Conservation (phyloP, 2,329 filamentous ascomycete genomes). For the Tolypocladium pustulatum region DNA sequence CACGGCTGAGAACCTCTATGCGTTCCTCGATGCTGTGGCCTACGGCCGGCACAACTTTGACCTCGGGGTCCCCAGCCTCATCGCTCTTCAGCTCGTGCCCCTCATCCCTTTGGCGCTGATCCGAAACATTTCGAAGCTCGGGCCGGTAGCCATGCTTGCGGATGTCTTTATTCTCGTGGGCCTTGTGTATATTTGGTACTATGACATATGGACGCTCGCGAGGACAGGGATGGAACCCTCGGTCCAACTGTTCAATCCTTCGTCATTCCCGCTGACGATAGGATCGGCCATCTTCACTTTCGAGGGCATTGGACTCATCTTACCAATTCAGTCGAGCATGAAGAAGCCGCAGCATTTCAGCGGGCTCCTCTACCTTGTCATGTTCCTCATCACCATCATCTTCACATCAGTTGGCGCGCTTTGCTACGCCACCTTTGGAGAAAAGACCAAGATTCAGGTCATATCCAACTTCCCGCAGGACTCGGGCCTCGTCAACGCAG, state of each 20-base stretch:
- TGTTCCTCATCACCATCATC: slow-evolving; percentile 62
- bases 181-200: slow-evolving; percentile 63
- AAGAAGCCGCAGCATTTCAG: slow-evolving; percentile 57
- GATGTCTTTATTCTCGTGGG: slow-evolving; percentile 64
- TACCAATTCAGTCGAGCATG: slow-evolving; percentile 71
- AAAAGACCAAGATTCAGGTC: slow-evolving; percentile 59
- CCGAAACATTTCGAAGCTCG: slow-evolving; percentile 65
- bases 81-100: slow-evolving; percentile 53
- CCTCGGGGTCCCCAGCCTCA: slow-evolving; percentile 42
- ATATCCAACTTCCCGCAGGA: slow-evolving; percentile 67
- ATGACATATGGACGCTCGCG: slow-evolving; percentile 49
- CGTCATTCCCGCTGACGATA: slow-evolving; percentile 58
- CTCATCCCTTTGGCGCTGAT: slow-evolving; percentile 60
- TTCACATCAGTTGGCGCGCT: slow-evolving; percentile 64
- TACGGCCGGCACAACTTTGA: slow-evolving; percentile 37
- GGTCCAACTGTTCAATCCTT: slow-evolving; percentile 60
- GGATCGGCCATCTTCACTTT: slow-evolving; percentile 70
- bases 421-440: slow-evolving; percentile 65
- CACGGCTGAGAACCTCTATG: slow-evolving; percentile 61
- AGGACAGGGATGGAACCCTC: slow-evolving; percentile 45
- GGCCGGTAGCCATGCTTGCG: slow-evolving; percentile 56
- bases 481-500: slow-evolving; percentile 62
- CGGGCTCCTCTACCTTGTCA: slow-evolving; percentile 54
- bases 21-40: slow-evolving; percentile 55
- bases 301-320: slow-evolving; percentile 66